phyloP scores from a whole-genome alignment of 2,329 filamentous ascomycete species.

The Emmonsia crescens region DNA sequence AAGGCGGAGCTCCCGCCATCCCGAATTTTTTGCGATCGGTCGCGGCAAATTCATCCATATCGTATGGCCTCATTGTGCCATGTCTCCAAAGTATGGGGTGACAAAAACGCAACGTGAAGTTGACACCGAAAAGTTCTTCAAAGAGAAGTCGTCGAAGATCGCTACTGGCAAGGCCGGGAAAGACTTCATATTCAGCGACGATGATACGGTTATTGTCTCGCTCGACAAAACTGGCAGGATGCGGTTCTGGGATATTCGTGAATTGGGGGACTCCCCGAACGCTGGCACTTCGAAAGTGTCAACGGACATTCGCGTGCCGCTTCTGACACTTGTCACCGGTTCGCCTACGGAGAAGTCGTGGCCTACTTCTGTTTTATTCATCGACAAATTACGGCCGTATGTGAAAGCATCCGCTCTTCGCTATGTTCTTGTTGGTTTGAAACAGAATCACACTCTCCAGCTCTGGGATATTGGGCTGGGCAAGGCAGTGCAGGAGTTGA shows the following conservation, averaged over 20 bases:
- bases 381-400: constrained; percentile 93
- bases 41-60: constrained; percentile 94
- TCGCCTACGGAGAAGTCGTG: constrained; percentile 86
- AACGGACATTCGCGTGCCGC: constrained; percentile 71
- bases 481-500: constrained; percentile 94
- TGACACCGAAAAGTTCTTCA: constrained; percentile 77
- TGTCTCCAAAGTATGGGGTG: constrained; percentile 38
- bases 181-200: constrained; percentile 95
- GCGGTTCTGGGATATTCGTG: constrained; percentile 95
- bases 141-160: constrained; percentile 82
- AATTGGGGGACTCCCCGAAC: constrained; percentile 45
- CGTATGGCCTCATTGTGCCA: constrained; percentile 53
- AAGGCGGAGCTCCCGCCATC: constrained; percentile 76
- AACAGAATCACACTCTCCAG: constrained; percentile 97
- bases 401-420: constrained; percentile 79
- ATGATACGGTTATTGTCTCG: constrained; percentile 87
- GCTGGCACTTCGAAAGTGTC: constrained; percentile 36
- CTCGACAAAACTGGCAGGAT: constrained; percentile 93
- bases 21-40: constrained; percentile 89
- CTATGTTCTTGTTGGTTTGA: constrained; percentile 95
- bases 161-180: constrained; percentile 96
- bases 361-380: constrained; percentile 89
- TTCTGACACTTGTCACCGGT: constrained; percentile 78
- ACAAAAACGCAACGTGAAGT: constrained; percentile 49
- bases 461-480: constrained; percentile 94